Percentiles rank a stretch among this genome's conserved stretches.
Evolutionary conservation across 805 yeast species (phyloP).

Genomic region (Torulaspora franciscae): DNA sequence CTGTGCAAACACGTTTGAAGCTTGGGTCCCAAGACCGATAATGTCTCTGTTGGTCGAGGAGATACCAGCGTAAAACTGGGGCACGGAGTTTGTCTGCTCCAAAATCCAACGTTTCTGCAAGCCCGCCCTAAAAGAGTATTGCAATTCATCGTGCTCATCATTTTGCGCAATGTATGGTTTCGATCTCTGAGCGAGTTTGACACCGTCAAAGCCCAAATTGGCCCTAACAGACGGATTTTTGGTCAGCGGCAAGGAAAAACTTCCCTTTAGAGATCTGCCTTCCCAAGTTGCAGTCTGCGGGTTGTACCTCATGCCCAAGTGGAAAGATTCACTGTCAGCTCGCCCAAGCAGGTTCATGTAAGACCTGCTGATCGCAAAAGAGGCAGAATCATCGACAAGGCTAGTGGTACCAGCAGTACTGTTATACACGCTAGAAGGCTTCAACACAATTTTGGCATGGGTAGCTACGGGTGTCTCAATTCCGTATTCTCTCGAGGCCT

Average conservation of each 20-base stretch:
- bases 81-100: conserved; percentile 17
- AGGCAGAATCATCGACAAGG: conserved; percentile 36
- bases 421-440: conserved; percentile 33
- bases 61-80: conserved; percentile 47
- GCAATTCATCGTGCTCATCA: conserved; percentile 16
- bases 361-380: conserved; percentile 34
- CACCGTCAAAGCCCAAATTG: conserved; percentile 41
- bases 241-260: conserved; percentile 43
- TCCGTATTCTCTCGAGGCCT: conserved; percentile 32
- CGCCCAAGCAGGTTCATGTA: conserved; percentile 52
- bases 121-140: conserved; percentile 47
- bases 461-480: conserved; percentile 42
- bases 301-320: conserved; percentile 46
- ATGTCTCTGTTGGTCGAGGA: conserved; percentile 55
- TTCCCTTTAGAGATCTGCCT: conserved; percentile 48
- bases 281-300: conserved; percentile 43
- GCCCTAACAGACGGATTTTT: conserved; percentile 44
- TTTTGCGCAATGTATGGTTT: conserved; percentile 12
- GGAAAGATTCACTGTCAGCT: conserved; percentile 48
- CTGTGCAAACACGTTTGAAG: conserved; percentile 10
- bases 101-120: conserved; percentile 37
- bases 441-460: conserved; percentile 41
- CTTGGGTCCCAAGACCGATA: conserved; percentile 49
- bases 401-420: conserved; percentile 33
- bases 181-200: conserved; percentile 35